A percentile compares a stretch with the other conserved stretches of the same genome.
These are phyloP conservation scores for Myxozyma melibiosi DNA, from an alignment of 805 yeast species.

Conservation along the genomic window DNA sequence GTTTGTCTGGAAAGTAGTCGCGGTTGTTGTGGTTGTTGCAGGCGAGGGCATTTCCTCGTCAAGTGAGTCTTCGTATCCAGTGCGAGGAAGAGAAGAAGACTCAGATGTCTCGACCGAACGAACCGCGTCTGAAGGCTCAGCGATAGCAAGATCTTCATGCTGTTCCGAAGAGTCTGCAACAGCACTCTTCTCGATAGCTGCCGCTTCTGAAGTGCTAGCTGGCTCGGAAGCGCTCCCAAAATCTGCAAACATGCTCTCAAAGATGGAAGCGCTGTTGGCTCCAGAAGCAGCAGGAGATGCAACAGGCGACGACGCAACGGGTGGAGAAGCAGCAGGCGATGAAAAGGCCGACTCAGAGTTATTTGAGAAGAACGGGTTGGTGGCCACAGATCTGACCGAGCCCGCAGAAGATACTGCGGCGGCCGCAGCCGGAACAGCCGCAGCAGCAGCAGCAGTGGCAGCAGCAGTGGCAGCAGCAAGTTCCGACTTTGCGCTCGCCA, in stretches of 20 bases:
- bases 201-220: not conserved
- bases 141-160: not conserved
- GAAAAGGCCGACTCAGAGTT: slow-evolving; percentile 35
- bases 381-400: not conserved
- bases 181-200: not conserved
- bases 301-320: not conserved
- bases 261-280: slow-evolving; percentile 24
- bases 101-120: slow-evolving; percentile 19
- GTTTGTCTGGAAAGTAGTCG: slow-evolving; percentile 11
- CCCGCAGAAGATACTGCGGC: not conserved
- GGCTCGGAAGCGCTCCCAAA: slow-evolving; percentile 4
- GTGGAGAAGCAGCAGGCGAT: slow-evolving; percentile 35
- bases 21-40: slow-evolving; percentile 24
- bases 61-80: slow-evolving; percentile 18
- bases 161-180: not conserved
- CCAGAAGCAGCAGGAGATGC: not conserved
- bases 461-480: slow-evolving; percentile 27
- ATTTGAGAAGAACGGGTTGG: slow-evolving; percentile 22
- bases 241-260: slow-evolving; percentile 25
- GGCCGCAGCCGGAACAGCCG: not conserved
- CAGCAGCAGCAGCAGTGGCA: slow-evolving; percentile 16
- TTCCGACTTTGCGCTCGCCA: slow-evolving; percentile 36
- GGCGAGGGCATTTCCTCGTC: slow-evolving; percentile 29
- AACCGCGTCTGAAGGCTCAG: not conserved
- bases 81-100: slow-evolving; percentile 16